Evolutionary conservation across 495 filamentous ascomycete species (phyloP).

Genomic region (Xylaria intraflava): DNA sequence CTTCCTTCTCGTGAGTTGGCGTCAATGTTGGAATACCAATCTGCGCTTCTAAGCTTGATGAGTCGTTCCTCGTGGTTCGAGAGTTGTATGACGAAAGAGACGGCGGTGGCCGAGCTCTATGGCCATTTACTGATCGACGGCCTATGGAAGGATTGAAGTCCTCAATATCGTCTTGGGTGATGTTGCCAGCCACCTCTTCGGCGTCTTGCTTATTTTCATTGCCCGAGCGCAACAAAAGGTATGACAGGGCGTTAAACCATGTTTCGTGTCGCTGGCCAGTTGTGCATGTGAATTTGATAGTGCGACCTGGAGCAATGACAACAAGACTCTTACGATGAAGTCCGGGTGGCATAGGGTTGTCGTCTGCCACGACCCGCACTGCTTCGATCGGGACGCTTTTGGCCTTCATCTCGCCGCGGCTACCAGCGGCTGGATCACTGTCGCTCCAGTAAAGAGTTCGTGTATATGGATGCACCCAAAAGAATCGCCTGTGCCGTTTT

Average conservation of each 20-base stretch:
- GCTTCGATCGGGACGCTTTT: conserved; percentile 95
- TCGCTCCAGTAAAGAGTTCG: conserved; percentile 96
- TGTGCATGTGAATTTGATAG: conserved; percentile 85
- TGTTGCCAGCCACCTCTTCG: conserved; percentile 50
- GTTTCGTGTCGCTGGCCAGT: conserved; percentile 94
- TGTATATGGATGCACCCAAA: conserved; percentile 99
- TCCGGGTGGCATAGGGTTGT: conserved; percentile 91
- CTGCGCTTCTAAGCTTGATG: conserved; percentile 34
- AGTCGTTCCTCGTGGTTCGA: conserved; percentile 56
- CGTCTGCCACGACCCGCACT: conserved; percentile 88
- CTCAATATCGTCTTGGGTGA: conserved; percentile 68
- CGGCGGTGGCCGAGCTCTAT: conserved; percentile 43
- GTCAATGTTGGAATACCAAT: conserved; percentile 43
- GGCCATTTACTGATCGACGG: conserved; percentile 38
- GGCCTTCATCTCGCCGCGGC: conserved; percentile 70
- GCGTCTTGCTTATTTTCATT: conserved; percentile 52
- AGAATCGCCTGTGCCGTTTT: conserved; percentile 87
- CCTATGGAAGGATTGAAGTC: conserved; percentile 77
- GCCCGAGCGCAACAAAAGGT: conserved; percentile 72
- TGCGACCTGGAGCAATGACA: conserved; percentile 80
- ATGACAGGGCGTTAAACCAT: conserved; percentile 96
- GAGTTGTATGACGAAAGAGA: conserved; percentile 83
- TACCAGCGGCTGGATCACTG: conserved; percentile 71
- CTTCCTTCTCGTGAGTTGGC: conserved; percentile 35
- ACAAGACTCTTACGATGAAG: conserved; percentile 89